A percentile compares a stretch with the other conserved stretches of the same genome.
Evolutionary conservation across 345 rosid species (phyloP).

Genomic region (Eutrema heterophyllum): DNA sequence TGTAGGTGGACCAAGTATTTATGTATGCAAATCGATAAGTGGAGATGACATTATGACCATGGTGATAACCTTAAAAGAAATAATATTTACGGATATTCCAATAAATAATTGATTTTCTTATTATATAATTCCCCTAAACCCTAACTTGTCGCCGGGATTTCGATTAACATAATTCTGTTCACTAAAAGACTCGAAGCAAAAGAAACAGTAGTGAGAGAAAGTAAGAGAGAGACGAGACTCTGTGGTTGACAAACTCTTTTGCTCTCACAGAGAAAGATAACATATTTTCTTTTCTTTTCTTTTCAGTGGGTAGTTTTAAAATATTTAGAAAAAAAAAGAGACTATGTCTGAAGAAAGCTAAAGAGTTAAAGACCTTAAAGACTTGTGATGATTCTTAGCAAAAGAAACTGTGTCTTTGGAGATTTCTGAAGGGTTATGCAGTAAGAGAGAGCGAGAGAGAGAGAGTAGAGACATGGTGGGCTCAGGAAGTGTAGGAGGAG

Average conservation of each 20-base stretch:
- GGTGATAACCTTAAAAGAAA: conserved; percentile 27
- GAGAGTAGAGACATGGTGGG: conserved; percentile 77
- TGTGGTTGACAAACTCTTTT: conserved; percentile 35
- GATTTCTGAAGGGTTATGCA: conserved; percentile 7
- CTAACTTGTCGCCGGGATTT: conserved; percentile 41
- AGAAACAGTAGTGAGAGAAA: conserved; percentile 25
- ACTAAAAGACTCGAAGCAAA: conserved; percentile 21
- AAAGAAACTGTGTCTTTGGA: conserved; percentile 13
- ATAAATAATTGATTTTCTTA: neutral
- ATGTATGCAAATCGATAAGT: conserved; percentile 5
- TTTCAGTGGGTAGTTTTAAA: conserved; percentile 2
- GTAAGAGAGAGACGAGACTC: conserved; percentile 27
- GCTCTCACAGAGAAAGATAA: conserved; percentile 27
- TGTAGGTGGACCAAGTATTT: conserved; percentile 10
- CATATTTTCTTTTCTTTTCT: conserved; percentile 22
- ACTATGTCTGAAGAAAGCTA: conserved; percentile 25
- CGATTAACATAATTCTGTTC: conserved; percentile 26
- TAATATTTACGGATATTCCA: conserved; percentile 12
- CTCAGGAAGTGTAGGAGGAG: conserved; percentile 86
- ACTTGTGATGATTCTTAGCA: conserved; percentile 18
- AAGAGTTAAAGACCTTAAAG: conserved; percentile 17
- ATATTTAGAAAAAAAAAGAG: conserved; percentile 12
- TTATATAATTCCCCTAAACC: conserved; percentile 20
- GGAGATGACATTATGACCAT: conserved; percentile 25
- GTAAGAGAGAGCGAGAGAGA: conserved; percentile 1